Conservation (phyloP, 2,329 filamentous ascomycete genomes). For the Clarireedia monteithiana region DNA sequence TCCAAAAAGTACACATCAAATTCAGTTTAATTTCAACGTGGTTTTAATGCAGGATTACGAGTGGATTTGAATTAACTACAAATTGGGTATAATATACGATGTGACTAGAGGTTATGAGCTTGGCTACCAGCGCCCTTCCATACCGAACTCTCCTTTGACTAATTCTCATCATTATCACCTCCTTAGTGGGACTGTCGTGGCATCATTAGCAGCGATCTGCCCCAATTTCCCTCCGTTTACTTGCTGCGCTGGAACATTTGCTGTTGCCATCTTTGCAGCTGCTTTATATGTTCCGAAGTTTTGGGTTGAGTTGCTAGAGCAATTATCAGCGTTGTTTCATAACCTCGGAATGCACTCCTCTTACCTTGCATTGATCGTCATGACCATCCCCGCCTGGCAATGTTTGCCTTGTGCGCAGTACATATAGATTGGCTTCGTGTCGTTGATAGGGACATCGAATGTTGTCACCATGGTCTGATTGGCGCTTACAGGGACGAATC, state of each 20-base stretch:
- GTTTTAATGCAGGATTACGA: no score
- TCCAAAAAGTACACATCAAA: no score
- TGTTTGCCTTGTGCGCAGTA: constrained; percentile 70
- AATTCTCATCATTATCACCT: background rate
- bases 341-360: background rate
- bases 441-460: constrained; percentile 60
- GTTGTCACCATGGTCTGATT: constrained; percentile 40
- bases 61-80: no score
- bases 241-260: background rate
- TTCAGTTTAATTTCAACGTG: no score
- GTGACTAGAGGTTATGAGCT: no score
- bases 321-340: background rate
- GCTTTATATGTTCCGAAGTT: constrained; percentile 1
- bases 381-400: constrained; percentile 47
- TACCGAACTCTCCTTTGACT: no score
- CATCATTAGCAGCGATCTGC: background rate
- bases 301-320: background rate
- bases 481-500: constrained; percentile 62
- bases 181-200: background rate
- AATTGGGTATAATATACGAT: no score
- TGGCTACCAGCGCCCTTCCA: no score
- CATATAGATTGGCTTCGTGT: constrained; percentile 66
- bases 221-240: background rate
- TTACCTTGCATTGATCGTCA: constrained; percentile 34
- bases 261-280: background rate